A percentile compares a stretch with the other conserved stretches of the same genome.
Conservation (phyloP, 2,329 filamentous ascomycete genomes). For the Talaromyces sp. region DNA sequence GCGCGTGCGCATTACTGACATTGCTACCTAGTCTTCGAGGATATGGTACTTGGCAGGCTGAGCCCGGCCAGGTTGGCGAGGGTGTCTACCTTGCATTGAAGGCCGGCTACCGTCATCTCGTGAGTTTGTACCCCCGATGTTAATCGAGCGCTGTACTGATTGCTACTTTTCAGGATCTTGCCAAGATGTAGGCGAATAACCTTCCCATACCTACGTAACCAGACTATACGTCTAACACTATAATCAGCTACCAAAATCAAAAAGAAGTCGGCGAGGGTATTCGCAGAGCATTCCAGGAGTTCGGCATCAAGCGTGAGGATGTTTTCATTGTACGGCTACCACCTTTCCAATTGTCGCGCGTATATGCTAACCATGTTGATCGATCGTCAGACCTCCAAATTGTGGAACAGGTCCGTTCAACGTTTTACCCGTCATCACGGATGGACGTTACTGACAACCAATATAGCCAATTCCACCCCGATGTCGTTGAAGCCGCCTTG, state of each 20-base stretch:
- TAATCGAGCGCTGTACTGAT: slow-evolving; percentile 1
- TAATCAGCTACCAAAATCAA: slow-evolving; percentile 37
- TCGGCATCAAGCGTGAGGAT: slow-evolving; percentile 41
- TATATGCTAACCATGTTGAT: background rate
- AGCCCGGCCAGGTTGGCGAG: slow-evolving; percentile 38
- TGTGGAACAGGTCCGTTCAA: slow-evolving; percentile 53
- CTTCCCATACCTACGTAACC: background rate
- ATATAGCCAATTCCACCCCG: slow-evolving; percentile 43
- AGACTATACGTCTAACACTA: background rate
- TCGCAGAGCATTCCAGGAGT: slow-evolving; percentile 34
- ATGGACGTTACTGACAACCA: background rate
- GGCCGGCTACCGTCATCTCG: slow-evolving; percentile 40
- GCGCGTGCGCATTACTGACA: background rate
- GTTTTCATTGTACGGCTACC: slow-evolving; percentile 36
- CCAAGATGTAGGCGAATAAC: slow-evolving; percentile 32
- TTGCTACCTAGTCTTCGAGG: slow-evolving; percentile 31
- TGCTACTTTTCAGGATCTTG: slow-evolving; percentile 32
- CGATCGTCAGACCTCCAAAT: slow-evolving; percentile 51
- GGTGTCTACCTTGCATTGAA: slow-evolving; percentile 40
- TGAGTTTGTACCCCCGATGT: slow-evolving; percentile 20
- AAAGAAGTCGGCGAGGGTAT: slow-evolving; percentile 34
- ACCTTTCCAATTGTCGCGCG: background rate
- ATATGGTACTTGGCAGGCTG: slow-evolving; percentile 42
- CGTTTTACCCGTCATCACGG: no score
- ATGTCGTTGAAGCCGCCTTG: slow-evolving; percentile 50